These are phyloP conservation scores for Coemansia sp. DNA, from an alignment of 192 early-diverging fungal genomes.

Conservation along the genomic window DNA sequence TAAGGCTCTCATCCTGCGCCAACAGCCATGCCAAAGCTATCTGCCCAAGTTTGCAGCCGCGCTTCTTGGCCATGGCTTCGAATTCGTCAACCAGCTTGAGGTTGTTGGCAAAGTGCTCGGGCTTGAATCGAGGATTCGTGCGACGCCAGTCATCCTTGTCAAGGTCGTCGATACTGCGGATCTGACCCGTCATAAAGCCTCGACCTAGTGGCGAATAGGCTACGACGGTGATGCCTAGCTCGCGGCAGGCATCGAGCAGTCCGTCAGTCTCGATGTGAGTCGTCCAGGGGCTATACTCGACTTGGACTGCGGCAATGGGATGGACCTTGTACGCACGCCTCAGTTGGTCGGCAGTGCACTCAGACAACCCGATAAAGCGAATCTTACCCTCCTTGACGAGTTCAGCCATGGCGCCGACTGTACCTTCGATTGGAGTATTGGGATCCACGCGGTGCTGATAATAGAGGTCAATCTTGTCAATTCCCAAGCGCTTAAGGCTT, in stretches of 20 bases:
- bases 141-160: conserved; percentile 59
- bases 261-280: conserved; percentile 67
- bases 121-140: conserved; percentile 61
- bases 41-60: conserved; percentile 57
- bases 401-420: conserved; percentile 64
- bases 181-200: conserved; percentile 71
- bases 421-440: conserved; percentile 64
- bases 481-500: conserved; percentile 59
- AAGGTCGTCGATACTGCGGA: conserved; percentile 60
- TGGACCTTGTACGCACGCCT: conserved; percentile 69
- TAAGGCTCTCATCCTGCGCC: conserved; percentile 52
- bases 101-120: conserved; percentile 65
- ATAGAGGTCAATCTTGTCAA: conserved; percentile 65
- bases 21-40: conserved; percentile 69
- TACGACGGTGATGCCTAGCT: conserved; percentile 72
- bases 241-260: conserved; percentile 68
- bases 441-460: conserved; percentile 68
- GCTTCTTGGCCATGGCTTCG: conserved; percentile 57
- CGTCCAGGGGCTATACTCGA: conserved; percentile 61
- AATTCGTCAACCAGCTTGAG: conserved; percentile 61
- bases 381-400: conserved; percentile 73
- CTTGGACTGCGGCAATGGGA: conserved; percentile 63
- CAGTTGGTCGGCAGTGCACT: conserved; percentile 64
- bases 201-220: conserved; percentile 76
- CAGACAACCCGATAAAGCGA: conserved; percentile 62